Evolutionary conservation across 257 asterid species (phyloP), one percentile per base, ranked within the genome.

Genomic region (Catharanthus roseus): DNA sequence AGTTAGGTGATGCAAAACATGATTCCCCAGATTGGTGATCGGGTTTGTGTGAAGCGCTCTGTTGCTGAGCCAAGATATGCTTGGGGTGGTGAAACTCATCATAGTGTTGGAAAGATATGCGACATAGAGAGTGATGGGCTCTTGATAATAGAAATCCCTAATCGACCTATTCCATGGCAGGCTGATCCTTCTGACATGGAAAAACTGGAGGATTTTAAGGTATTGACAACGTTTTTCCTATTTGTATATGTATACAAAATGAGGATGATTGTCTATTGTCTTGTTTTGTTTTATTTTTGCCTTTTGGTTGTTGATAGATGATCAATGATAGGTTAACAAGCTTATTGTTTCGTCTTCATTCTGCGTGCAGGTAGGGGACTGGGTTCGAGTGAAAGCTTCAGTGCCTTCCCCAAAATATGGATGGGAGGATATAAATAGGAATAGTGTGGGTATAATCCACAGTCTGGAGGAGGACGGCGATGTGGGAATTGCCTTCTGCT

Each of bases 31-130:
- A 87, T 89, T 81, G 95, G 96, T 44, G 97, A 95, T 75, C 86
- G 99, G 72, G 95, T 95, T 76, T 95, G 97, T 82, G 99, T 95
- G 66, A 95, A 89, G 86, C 99, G 97, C 64, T 86, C 99, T 79
- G 97, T 95, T 80, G 97, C 97, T 45, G 99, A 95, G 85, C 99
- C 99, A 72, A 83, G 97, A 84, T 95, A 87, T 82, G 97, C 99
- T 77, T 95, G 99, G 99, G 99, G 99, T 75, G 99, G 99, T 57
- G 99, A 89, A 89, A 95, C 99, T 31, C 97, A 95, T 80, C 99
- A 95, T 58, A 95, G 97, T 69, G 95, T 95, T 64, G 99, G 99
- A 81, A 89, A 81, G 87, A 86, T 95, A 69, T 77, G 89, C 70
- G 97, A 95, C 81, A 88, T 95, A 74, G 99, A 95, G 86, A 92